These are phyloP conservation scores for Neopestalotiopsis sp. DNA, from an alignment of 2,329 filamentous ascomycete genomes.

Conservation along the genomic window DNA sequence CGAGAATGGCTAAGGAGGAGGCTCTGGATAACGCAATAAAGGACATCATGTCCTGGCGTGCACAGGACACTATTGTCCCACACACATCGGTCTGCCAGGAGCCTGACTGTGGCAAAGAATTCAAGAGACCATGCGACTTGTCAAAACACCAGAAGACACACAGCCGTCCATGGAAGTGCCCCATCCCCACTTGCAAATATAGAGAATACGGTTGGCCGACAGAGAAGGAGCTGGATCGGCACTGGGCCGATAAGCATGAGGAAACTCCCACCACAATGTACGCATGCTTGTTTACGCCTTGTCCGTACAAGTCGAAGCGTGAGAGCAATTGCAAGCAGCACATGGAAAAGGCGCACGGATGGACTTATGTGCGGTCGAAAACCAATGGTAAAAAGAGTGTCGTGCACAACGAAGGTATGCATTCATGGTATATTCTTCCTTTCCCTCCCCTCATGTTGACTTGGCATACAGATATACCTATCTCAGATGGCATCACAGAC, in stretches of 20 bases:
- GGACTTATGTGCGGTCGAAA: constrained; percentile 91
- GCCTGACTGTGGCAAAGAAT: constrained; percentile 83
- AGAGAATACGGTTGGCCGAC: constrained; percentile 91
- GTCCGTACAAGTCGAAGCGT: constrained; percentile 92
- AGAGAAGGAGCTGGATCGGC: constrained; percentile 95
- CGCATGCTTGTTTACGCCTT: constrained; percentile 81
- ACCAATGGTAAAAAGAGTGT: constrained; percentile 72
- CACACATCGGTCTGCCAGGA: constrained; percentile 63
- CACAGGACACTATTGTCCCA: neutral
- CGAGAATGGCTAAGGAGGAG: neutral
- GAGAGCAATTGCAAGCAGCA: constrained; percentile 98
- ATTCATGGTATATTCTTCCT: neutral
- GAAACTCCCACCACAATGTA: constrained; percentile 78
- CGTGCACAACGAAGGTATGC: no score
- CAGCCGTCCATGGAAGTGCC: constrained; percentile 94
- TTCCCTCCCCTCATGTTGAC: neutral
- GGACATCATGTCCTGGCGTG: neutral
- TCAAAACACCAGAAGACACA: constrained; percentile 99
- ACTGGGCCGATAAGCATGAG: constrained; percentile 96
- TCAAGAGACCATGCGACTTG: constrained; percentile 95
- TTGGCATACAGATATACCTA: neutral
- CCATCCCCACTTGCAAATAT: constrained; percentile 84
- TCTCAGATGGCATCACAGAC: no score
- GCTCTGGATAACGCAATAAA: neutral
- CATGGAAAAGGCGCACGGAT: constrained; percentile 96